phyloP scores from a whole-genome alignment of 2,329 filamentous ascomycete species.

The Lachnellula cervina region DNA sequence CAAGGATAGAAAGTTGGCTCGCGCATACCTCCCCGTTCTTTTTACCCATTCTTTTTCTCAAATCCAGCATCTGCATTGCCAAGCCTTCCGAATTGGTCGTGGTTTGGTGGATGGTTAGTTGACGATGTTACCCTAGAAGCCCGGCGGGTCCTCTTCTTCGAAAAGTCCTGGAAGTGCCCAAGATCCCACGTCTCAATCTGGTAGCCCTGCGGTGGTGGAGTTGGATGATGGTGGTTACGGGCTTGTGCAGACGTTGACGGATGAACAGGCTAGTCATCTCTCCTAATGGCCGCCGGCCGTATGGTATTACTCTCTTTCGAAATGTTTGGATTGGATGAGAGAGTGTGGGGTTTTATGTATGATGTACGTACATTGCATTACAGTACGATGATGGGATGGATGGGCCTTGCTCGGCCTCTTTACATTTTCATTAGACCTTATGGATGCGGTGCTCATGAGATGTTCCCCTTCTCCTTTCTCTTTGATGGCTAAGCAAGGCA shows the following conservation, averaged over 20 bases:
- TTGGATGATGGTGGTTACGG: slow-evolving; percentile 8
- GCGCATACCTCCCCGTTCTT: slow-evolving; percentile 19
- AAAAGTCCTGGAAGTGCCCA: slow-evolving; percentile 9
- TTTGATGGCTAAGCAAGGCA: slow-evolving; percentile 1
- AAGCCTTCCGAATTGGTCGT: no score
- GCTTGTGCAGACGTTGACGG: slow-evolving; percentile 17
- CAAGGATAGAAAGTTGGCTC: slow-evolving; percentile 25
- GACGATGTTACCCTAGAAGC: slow-evolving; percentile 14
- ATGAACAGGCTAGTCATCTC: slow-evolving; percentile 27
- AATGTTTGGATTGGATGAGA: background rate
- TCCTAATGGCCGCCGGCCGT: slow-evolving; percentile 17
- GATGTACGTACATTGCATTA: slow-evolving; percentile 1
- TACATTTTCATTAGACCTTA: no score
- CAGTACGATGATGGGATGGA: background rate
- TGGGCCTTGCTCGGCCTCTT: background rate
- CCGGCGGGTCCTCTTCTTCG: slow-evolving; percentile 2
- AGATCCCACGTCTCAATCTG: slow-evolving; percentile 12
- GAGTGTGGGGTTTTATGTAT: background rate
- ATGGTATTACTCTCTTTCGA: no score
- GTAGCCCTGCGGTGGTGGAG: background rate
- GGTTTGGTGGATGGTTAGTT: no score
- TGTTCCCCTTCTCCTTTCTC: background rate
- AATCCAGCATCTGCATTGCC: no score
- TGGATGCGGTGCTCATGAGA: no score
- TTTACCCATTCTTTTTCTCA: slow-evolving; percentile 14